Percentiles rank a stretch among this genome's conserved stretches.
phyloP scores from a whole-genome alignment of 495 filamentous ascomycete genomes.

The Massariosphaeria phaeospora region DNA sequence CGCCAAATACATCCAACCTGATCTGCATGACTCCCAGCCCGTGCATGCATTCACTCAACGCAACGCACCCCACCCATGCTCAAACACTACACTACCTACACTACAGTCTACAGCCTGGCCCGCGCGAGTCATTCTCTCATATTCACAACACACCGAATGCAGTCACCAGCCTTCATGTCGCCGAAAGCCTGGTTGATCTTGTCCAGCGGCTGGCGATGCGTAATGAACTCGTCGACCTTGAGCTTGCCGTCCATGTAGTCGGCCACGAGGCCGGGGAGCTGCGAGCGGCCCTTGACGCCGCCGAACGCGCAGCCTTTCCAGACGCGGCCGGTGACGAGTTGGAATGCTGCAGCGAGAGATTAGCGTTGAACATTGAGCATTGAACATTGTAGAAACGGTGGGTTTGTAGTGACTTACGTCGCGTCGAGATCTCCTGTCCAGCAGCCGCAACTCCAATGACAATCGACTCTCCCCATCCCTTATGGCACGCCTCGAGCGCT shows the following conservation, averaged over 20 bases:
- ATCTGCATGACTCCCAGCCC: too few relatives aligned
- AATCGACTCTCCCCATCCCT: slow-evolving; percentile 98
- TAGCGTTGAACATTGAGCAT: neutral
- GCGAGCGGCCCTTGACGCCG: slow-evolving; percentile 93
- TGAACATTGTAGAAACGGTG: neutral
- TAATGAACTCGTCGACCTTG: slow-evolving; percentile 99
- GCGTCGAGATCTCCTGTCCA: slow-evolving; percentile 91
- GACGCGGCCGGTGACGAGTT: slow-evolving; percentile 93
- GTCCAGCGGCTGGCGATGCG: slow-evolving; percentile 74
- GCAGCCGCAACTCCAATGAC: slow-evolving; percentile 97
- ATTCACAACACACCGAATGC: slow-evolving; percentile 78
- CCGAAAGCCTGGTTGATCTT: slow-evolving; percentile 87
- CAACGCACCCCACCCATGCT: neutral
- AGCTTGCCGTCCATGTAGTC: slow-evolving; percentile 86
- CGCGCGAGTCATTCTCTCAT: slow-evolving; percentile 52
- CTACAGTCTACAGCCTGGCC: too few relatives aligned
- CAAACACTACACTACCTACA: neutral
- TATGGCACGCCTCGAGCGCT: slow-evolving; percentile 96
- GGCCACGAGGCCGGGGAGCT: slow-evolving; percentile 80
- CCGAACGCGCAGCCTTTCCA: slow-evolving; percentile 98
- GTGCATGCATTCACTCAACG: too few relatives aligned
- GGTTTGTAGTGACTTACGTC: slow-evolving; percentile 65
- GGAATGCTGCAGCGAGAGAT: slow-evolving; percentile 68
- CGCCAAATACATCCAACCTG: neutral
- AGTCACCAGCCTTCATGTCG: slow-evolving; percentile 93